Evolutionary conservation across 768 basidiomycete genomes (phyloP).

Genomic region (Collybia mongolica): DNA sequence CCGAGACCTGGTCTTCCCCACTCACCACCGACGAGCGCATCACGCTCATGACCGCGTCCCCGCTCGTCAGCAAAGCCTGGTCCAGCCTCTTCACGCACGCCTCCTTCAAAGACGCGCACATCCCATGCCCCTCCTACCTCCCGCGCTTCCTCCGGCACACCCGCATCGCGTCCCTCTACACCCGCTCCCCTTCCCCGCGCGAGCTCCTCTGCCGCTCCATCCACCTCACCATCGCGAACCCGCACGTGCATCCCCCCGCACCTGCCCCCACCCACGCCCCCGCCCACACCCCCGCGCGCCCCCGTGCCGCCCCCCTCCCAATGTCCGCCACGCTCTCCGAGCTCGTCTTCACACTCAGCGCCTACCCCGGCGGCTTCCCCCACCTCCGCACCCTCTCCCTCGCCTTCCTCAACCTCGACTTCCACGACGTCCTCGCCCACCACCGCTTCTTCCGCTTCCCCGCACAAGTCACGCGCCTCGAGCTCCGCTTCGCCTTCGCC

Average conservation of each 20-base stretch:
- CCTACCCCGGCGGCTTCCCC: conserved; percentile 11
- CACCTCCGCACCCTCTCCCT: conserved; percentile 20
- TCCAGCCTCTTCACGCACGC: conserved; percentile 15
- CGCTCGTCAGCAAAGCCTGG: neutral
- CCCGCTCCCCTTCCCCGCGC: conserved; percentile 3
- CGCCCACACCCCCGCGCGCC: neutral
- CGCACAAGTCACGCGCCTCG: conserved; percentile 14
- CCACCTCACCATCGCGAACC: conserved; percentile 10
- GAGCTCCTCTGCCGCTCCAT: conserved; percentile 3
- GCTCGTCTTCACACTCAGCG: conserved; percentile 17
- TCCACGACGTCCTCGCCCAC: conserved; percentile 18
- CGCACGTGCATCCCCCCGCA: neutral
- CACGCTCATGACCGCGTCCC: neutral
- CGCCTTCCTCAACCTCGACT: conserved; percentile 16
- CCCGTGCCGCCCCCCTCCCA: conserved; percentile 1
- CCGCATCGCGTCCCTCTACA: conserved; percentile 5
- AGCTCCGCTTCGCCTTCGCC: conserved; percentile 14
- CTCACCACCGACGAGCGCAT: neutral
- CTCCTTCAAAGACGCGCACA: conserved; percentile 28
- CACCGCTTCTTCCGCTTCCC: conserved; percentile 20
- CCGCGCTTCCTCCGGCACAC: too few relatives aligned
- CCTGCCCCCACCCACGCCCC: too few relatives aligned
- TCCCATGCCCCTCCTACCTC: conserved; percentile 25
- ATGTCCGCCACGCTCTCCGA: conserved; percentile 16
- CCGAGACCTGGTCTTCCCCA: neutral